Evolutionary conservation across 306 rosid genomes (phyloP).

Genomic region (Macrotyloma uniflorum): DNA sequence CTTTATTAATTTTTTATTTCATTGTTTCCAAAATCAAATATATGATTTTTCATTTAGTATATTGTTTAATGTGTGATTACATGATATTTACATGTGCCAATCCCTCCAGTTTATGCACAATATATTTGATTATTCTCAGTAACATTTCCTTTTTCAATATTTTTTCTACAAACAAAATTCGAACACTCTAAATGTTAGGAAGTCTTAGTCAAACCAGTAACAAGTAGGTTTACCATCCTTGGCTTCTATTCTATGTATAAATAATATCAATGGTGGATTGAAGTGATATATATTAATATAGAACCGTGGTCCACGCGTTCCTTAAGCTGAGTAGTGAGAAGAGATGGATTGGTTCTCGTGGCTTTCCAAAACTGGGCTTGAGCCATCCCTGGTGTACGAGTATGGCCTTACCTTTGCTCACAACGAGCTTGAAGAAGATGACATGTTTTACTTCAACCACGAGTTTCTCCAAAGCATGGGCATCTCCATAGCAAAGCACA

Average conservation of each 20-base stretch:
- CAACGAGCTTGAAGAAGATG: slow-evolving; percentile 91
- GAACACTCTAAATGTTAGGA: too few relatives aligned
- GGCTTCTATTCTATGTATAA: neutral
- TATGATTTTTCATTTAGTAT: too few relatives aligned
- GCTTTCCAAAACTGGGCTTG: slow-evolving; percentile 76
- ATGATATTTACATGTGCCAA: too few relatives aligned
- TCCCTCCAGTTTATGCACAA: too few relatives aligned
- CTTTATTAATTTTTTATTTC: too few relatives aligned
- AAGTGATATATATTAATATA: slow-evolving; percentile 11
- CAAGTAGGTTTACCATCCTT: neutral
- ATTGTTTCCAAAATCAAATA: too few relatives aligned
- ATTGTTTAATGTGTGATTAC: too few relatives aligned
- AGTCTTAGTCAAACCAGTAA: too few relatives aligned
- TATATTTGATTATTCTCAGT: too few relatives aligned
- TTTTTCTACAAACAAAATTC: too few relatives aligned
- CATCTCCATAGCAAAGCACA: slow-evolving; percentile 88
- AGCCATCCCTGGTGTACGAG: slow-evolving; percentile 73
- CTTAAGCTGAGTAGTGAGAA: neutral
- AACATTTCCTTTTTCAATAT: too few relatives aligned
- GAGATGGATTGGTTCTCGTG: slow-evolving; percentile 95
- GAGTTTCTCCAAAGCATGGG: slow-evolving; percentile 98
- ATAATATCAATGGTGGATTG: neutral
- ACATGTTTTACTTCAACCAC: slow-evolving; percentile 79
- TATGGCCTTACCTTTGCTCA: slow-evolving; percentile 80
- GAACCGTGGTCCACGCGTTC: neutral